Evolutionary conservation across 352 stramenopile species (phyloP).

Genomic region (Globisporangium spiculum): DNA sequence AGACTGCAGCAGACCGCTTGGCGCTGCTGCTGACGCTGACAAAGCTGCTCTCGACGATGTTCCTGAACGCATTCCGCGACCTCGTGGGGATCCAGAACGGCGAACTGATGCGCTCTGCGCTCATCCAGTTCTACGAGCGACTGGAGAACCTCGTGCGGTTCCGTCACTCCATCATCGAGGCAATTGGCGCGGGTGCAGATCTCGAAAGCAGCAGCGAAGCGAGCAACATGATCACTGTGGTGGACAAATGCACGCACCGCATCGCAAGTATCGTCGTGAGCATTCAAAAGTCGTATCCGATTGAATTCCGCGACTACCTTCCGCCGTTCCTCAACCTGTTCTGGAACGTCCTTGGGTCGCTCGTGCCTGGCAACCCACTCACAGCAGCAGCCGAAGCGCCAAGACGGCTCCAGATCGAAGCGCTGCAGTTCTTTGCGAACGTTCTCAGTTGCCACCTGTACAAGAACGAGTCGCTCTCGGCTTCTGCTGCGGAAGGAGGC

Average conservation of each 20-base stretch:
- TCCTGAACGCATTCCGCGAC: constrained; percentile 73
- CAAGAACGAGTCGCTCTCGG: constrained; percentile 63
- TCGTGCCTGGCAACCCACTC: constrained; percentile 16
- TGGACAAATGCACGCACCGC: constrained; percentile 69
- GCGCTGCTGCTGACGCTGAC: constrained; percentile 44
- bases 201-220: neutral
- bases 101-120: constrained; percentile 48
- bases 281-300: constrained; percentile 75
- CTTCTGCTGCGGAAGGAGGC: constrained; percentile 31
- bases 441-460: constrained; percentile 80
- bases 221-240: constrained; percentile 6
- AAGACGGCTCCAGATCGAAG: constrained; percentile 57
- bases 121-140: constrained; percentile 74
- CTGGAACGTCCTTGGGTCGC: constrained; percentile 48
- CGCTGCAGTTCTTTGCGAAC: constrained; percentile 79
- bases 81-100: constrained; percentile 48
- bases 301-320: constrained; percentile 83
- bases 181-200: constrained; percentile 3
- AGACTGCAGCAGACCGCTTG: constrained; percentile 25
- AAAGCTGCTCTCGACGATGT: constrained; percentile 67
- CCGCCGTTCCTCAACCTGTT: constrained; percentile 63
- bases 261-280: constrained; percentile 63
- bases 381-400: constrained; percentile 17
- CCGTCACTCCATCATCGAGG: constrained; percentile 20
- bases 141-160: constrained; percentile 59